phyloP scores from a whole-genome alignment of 2,329 filamentous ascomycete genomes.

The Verticillium klebahnii region DNA sequence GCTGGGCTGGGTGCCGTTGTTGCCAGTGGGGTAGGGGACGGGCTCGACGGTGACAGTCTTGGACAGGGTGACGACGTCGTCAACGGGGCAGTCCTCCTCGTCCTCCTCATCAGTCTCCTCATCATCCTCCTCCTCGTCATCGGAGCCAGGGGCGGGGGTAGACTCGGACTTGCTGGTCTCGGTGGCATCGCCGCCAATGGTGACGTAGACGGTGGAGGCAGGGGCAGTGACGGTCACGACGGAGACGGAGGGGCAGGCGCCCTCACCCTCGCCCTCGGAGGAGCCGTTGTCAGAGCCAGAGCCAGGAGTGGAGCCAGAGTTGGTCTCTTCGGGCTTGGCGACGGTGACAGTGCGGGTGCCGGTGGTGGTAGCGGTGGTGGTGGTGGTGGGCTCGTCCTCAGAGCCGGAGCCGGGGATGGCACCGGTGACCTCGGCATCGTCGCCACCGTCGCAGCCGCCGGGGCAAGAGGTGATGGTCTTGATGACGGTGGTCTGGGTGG shows the following conservation, averaged over 20 bases:
- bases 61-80: constrained; percentile 25
- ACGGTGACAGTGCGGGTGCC: constrained; percentile 30
- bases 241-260: constrained; percentile 11
- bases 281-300: not conserved
- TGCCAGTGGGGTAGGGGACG: constrained; percentile 35
- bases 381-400: constrained; percentile 27
- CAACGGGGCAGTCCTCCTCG: constrained; percentile 13
- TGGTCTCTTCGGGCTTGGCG: constrained; percentile 17
- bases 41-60: constrained; percentile 21
- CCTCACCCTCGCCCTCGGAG: constrained; percentile 3
- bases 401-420: constrained; percentile 11
- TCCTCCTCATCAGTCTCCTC: constrained; percentile 11
- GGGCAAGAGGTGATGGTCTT: constrained; percentile 5
- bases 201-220: constrained; percentile 22
- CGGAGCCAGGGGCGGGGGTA: constrained; percentile 12
- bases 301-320: constrained; percentile 7
- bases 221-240: constrained; percentile 19
- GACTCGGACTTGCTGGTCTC: constrained; percentile 11
- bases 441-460: constrained; percentile 8
- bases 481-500: constrained; percentile 33
- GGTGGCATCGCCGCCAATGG: constrained; percentile 12
- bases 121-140: constrained; percentile 8
- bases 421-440: constrained; percentile 5
- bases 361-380: constrained; percentile 30
- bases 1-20: constrained; percentile 28